These are phyloP conservation scores for Noccaea caerulescens DNA, from an alignment of 345 rosid species.

Conservation along the genomic window DNA sequence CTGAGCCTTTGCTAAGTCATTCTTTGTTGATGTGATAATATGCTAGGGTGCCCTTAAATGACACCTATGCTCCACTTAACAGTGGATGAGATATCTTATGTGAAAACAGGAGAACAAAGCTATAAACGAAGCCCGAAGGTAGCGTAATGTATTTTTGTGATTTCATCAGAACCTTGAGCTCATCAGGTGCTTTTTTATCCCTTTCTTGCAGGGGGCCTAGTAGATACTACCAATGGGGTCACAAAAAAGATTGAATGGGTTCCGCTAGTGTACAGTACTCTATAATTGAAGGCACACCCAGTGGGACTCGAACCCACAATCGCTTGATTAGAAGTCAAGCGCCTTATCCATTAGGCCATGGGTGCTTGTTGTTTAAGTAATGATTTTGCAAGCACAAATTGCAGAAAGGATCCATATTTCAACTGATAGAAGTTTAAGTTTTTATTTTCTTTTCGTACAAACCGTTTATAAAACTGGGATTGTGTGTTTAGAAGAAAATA, in stretches of 20 bases:
- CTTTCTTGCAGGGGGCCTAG: slow-evolving; percentile 4
- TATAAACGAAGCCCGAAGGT: slow-evolving; percentile 19
- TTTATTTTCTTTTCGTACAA: no score
- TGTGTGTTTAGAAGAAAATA: no score
- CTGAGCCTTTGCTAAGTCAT: slow-evolving; percentile 7
- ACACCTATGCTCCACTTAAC: no score
- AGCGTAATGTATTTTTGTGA: neutral
- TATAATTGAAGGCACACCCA: slow-evolving; percentile 42
- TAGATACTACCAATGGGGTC: no score
- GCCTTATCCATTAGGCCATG: slow-evolving; percentile 51
- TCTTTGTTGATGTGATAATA: slow-evolving; percentile 13
- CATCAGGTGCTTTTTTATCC: neutral
- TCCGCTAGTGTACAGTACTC: no score
- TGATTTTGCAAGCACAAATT: no score
- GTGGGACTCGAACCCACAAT: slow-evolving; percentile 47
- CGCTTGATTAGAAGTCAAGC: slow-evolving; percentile 51
- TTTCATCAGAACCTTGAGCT: slow-evolving; percentile 5
- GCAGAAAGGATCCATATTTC: no score
- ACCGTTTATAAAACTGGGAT: no score
- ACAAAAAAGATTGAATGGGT: no score
- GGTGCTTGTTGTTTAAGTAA: slow-evolving; percentile 25
- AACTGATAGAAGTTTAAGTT: no score
- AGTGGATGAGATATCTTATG: neutral
- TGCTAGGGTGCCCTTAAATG: neutral
- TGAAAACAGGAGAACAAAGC: neutral